A percentile compares a stretch with the other conserved stretches of the same genome.
phyloP scores from a whole-genome alignment of 164 flowering plant species.

The grape (Vitis vinifera) region ASM3070453v1 NC_081811.1:28410501-28411000 shows the following conservation, averaged over 20 bases:
- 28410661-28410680: slow-evolving; percentile 21
- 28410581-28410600: slow-evolving; percentile 27
- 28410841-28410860: slow-evolving; percentile 9
- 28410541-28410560: slow-evolving; percentile 1
- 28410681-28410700: slow-evolving; percentile 19
- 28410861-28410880: slow-evolving; percentile 8
- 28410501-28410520: slow-evolving; percentile 42
- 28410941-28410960: slow-evolving; percentile 8
- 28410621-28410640: not conserved
- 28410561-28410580: slow-evolving; percentile 35
- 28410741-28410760: slow-evolving; percentile 25
- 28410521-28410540: slow-evolving; percentile 43
- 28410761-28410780: slow-evolving; percentile 23
- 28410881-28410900: slow-evolving; percentile 22
- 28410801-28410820: slow-evolving; percentile 10
- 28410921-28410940: slow-evolving; percentile 41
- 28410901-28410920: slow-evolving; percentile 21
- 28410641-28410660: slow-evolving; percentile 6
- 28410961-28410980: not conserved
- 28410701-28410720: slow-evolving; percentile 34
- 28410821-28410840: slow-evolving; percentile 31
- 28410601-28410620: slow-evolving; percentile 5
- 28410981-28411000: slow-evolving; percentile 12
- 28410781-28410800: slow-evolving; percentile 16
- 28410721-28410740: slow-evolving; percentile 13